Evolutionary conservation across 2,329 filamentous ascomycete species (phyloP), one percentile per base, ranked within the genome.

Genomic region (Aspergillus japonicus): DNA sequence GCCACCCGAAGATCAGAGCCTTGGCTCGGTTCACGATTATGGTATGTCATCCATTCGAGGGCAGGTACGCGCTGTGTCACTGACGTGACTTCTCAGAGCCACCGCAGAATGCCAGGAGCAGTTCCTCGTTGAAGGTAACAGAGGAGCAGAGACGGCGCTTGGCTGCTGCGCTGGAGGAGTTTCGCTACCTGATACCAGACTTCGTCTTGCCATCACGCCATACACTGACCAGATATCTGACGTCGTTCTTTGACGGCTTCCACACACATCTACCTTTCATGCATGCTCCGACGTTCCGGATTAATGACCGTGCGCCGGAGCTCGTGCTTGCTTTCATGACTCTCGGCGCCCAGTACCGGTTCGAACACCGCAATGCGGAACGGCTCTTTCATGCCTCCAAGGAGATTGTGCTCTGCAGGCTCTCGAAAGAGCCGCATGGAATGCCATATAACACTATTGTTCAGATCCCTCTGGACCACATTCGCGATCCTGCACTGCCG

Each of bases 171-270:
- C 21, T 57, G 19, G 55, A 57, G n/a, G 55, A 57, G 24, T 57
- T 51, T 33, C 56, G 39, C 23, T 50, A 55, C 14, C 21, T 56
- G 2, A 54, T 73, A n/a, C 69, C 70, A 2, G 71, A 69, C 50
- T 91, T 91, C 64, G 81, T 85, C 3, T 84, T 91, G 53, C 88
- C 89, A 1, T 90, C 88, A 4, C 83, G 88, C 3, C 83, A 90
- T 64, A 89, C 89, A 0, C 71, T 91, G 29, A 87, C 86, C 2
- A 78, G 89, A 35, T 91, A 90, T 62, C 74, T 91, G 33, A 87
- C 89, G 60, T 88, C 87, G 1, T 91, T 90, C 66, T 83, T 90
- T 56, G 85, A 82, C 59, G 87, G 88, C 0, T 90, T 91, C 59
- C 81, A 86, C 59, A 79, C 83, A 26, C 82, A 85, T 61, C 78